Percentiles rank a stretch among this genome's conserved stretches.
Conservation (phyloP, 768 basidiomycete species). For the Suillus cothurnatus region DNA sequence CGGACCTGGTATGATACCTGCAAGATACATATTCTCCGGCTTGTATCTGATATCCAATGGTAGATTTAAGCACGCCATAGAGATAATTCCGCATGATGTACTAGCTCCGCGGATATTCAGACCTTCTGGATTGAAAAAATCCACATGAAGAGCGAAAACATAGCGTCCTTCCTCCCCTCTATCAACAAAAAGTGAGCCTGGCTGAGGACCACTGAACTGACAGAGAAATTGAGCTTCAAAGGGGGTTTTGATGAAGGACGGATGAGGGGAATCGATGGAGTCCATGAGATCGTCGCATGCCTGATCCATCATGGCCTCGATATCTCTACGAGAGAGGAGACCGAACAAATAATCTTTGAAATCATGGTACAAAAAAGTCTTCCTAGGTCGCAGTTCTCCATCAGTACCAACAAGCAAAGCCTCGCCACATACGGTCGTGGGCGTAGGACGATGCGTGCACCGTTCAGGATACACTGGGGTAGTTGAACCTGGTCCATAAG, state of each 20-base stretch:
- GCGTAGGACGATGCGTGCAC: neutral
- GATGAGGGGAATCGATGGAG: neutral
- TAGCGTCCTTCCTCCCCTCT: conserved; percentile 24
- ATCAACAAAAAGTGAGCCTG: neutral
- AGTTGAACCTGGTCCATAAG: neutral
- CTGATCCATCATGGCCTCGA: neutral
- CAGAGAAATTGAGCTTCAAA: neutral
- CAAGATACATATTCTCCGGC: too few species aligned
- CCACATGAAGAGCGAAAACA: conserved; percentile 29
- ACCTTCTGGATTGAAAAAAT: neutral
- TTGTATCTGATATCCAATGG: too few species aligned
- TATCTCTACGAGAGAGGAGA: neutral
- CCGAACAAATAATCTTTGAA: conserved; percentile 7
- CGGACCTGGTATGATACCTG: too few species aligned
- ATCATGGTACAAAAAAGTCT: conserved; percentile 3
- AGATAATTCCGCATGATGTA: conserved; percentile 31
- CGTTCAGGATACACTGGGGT: neutral
- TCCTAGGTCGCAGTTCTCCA: neutral
- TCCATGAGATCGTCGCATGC: neutral
- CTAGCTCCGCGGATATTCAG: conserved; percentile 30
- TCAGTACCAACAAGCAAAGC: neutral
- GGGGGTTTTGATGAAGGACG: conserved; percentile 6
- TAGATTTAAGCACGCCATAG: too few species aligned
- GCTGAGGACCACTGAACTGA: neutral
- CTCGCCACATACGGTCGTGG: neutral